Evolutionary conservation across 331 rosid species (phyloP), one percentile per base, ranked within the genome.

Genomic region (Erythrophleum ivorense): DNA sequence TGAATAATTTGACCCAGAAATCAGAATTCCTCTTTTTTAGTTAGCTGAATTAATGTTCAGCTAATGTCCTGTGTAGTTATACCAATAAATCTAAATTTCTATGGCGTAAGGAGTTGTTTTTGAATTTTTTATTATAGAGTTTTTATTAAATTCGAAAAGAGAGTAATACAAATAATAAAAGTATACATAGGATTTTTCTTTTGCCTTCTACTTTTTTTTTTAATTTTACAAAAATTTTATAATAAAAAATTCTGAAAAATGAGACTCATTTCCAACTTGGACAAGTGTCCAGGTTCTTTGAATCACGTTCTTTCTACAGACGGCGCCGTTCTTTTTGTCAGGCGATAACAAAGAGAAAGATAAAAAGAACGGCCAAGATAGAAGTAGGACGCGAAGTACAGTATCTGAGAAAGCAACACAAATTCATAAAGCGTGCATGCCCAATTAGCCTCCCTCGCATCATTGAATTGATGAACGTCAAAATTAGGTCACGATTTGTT

Each of bases 231-330:
- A 24, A 24, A 24, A 24, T 24, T 24, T 24, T 24, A 1, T 24
- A 24, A 24, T 24, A 24, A 24, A 24, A 24, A 24, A 24, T 24
- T 24, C 29, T 24, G 29, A 24, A 24, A 24, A 24, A 24, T 24
- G 0, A 24, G 29, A 24, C 29, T 24, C 29, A 9, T 45, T 34
- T 53, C 18, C 15, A 34, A n/a, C 38, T 5, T 31, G 53, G 12
- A 11, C 5, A n/a, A 36, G 12, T 41, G 82, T 78, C 75, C 76
- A 14, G 57, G 57, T 68, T 55, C 76, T 54, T 54, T 7, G 69
- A 40, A 78, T 67, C 48, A 15, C 41, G 19, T 41, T 9, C 34
- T 24, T 59, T 41, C 68, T 57, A 2, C 59, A 9, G 18, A 62
- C 57, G 43, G 66, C 36, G 31, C 5, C 58, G 33, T 13, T 2